phyloP scores from a whole-genome alignment of 495 filamentous ascomycete genomes.

The Penicillium odoratum region DNA sequence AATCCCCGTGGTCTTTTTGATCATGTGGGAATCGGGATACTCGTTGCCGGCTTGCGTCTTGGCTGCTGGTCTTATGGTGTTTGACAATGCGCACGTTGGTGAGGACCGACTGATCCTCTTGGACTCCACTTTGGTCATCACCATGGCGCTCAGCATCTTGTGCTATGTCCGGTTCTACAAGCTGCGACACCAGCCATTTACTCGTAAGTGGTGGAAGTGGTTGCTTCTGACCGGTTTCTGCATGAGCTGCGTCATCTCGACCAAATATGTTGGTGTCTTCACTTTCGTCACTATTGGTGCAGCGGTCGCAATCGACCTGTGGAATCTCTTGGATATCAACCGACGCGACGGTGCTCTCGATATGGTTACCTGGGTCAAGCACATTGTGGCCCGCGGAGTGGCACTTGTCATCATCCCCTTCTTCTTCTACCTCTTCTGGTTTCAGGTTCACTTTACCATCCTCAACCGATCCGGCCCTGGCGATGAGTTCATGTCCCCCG shows the following conservation, averaged over 20 bases:
- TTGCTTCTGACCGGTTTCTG: conserved; percentile 90
- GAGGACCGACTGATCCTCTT: conserved; percentile 95
- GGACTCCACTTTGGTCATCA: conserved; percentile 89
- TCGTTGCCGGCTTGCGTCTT: conserved; percentile 89
- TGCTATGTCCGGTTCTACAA: conserved; percentile 99
- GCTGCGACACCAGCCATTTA: conserved; percentile 83
- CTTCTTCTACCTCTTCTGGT: conserved; percentile 99
- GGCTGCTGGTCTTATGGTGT: conserved; percentile 81
- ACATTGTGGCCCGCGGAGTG: conserved; percentile 81
- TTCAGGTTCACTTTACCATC: conserved; percentile 97
- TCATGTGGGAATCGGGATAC: conserved; percentile 99
- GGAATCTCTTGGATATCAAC: conserved; percentile 89
- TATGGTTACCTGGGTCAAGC: conserved; percentile 79
- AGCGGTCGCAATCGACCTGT: conserved; percentile 90
- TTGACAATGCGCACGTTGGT: conserved; percentile 98
- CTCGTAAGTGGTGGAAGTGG: conserved; percentile 99
- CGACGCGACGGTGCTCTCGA: conserved; percentile 73
- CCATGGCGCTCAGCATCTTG: conserved; percentile 91
- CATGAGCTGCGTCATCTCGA: conserved; percentile 96
- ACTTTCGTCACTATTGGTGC: conserved; percentile 97
- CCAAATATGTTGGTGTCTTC: conserved; percentile 96
- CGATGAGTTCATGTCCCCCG: conserved; percentile 98
- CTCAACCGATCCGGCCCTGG: conserved; percentile 86
- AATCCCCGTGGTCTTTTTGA: conserved; percentile 89
- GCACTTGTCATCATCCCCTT: conserved; percentile 88